Evolutionary conservation across 2,329 filamentous ascomycete genomes (phyloP).

Genomic region (Fusarium sp.): DNA sequence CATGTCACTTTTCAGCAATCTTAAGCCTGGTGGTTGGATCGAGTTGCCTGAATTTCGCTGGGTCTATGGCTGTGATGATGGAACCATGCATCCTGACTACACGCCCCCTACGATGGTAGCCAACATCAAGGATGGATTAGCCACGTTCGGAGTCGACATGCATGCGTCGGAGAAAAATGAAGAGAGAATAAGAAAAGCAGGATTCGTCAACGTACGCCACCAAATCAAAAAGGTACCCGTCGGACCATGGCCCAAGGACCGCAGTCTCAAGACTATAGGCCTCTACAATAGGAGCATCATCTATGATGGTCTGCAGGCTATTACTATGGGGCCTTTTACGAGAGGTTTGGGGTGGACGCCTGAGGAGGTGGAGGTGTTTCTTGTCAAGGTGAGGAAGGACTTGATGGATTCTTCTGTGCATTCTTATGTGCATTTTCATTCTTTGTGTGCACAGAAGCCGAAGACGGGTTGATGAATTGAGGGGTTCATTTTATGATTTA

Average conservation of each 20-base stretch:
- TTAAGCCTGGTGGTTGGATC: slow-evolving; percentile 61
- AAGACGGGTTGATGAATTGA: not conserved
- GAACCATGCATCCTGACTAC: slow-evolving; percentile 41
- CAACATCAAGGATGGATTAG: slow-evolving; percentile 45
- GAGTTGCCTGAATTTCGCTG: slow-evolving; percentile 54
- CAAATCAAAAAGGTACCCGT: slow-evolving; percentile 59
- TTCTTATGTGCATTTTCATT: slow-evolving; percentile 35
- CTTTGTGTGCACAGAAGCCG: slow-evolving; percentile 26
- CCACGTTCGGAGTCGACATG: slow-evolving; percentile 48
- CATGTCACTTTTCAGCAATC: slow-evolving; percentile 12
- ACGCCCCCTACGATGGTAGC: slow-evolving; percentile 47
- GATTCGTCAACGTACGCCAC: slow-evolving; percentile 56
- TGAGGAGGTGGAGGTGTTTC: slow-evolving; percentile 50
- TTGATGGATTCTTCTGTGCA: slow-evolving; percentile 45
- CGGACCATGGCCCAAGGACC: slow-evolving; percentile 61
- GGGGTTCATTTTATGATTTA: not conserved
- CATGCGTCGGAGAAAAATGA: slow-evolving; percentile 46
- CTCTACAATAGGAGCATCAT: slow-evolving; percentile 48
- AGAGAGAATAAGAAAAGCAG: slow-evolving; percentile 48
- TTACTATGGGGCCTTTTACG: slow-evolving; percentile 52
- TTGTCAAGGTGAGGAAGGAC: slow-evolving; percentile 50
- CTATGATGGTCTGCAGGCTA: slow-evolving; percentile 48
- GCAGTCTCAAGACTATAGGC: slow-evolving; percentile 59
- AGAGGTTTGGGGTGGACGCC: slow-evolving; percentile 50
- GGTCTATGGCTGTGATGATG: slow-evolving; percentile 47